Conservation (phyloP, 176 grass and related monocot species). For the Elaeis guineensis region DNA sequence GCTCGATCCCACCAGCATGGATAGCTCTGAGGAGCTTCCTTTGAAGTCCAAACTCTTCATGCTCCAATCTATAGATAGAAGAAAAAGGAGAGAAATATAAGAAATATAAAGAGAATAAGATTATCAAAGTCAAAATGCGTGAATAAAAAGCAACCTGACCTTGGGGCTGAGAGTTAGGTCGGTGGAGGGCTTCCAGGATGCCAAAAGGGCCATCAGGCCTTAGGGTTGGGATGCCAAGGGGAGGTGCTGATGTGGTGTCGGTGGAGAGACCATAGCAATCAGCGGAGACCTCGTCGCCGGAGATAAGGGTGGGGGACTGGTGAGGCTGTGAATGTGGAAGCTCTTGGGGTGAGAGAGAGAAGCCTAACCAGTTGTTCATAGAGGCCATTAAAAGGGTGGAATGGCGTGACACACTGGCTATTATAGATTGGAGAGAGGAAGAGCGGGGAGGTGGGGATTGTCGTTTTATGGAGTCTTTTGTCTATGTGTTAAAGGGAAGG, state of each 20-base stretch:
- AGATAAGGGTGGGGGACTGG: conserved; percentile 3
- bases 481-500: conserved; percentile 15
- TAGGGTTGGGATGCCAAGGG: conserved; percentile 18
- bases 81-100: background rate
- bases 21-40: conserved; percentile 33
- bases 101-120: background rate
- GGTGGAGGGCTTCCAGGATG: conserved; percentile 23
- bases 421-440: too few relatives aligned
- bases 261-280: conserved; percentile 14
- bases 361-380: conserved; percentile 59
- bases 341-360: conserved; percentile 41
- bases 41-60: conserved; percentile 15
- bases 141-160: background rate
- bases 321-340: conserved; percentile 1
- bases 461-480: too few relatives aligned
- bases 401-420: background rate
- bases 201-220: conserved; percentile 24
- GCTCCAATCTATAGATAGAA: conserved; percentile 29
- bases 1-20: conserved; percentile 21
- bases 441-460: too few relatives aligned
- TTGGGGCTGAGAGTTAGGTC: conserved; percentile 9
- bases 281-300: background rate
- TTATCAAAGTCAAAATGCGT: background rate
- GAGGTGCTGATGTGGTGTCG: conserved; percentile 1
- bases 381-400: conserved; percentile 28